A percentile compares a stretch with the other conserved stretches of the same genome.
Evolutionary conservation across 768 basidiomycete species (phyloP).

Genomic region (Daedaleopsis nitida): DNA sequence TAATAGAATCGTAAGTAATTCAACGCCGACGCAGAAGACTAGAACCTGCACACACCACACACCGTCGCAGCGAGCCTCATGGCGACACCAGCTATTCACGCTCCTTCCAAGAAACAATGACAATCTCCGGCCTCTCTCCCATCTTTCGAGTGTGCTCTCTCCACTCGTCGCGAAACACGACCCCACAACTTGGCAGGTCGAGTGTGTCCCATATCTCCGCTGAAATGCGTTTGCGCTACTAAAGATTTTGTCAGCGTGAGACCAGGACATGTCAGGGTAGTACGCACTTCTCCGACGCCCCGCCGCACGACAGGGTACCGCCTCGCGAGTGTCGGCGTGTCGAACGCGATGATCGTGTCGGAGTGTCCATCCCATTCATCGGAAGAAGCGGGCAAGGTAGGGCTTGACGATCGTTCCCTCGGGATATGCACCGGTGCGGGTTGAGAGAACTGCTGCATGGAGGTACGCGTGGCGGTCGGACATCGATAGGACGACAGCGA

Average conservation of each 20-base stretch:
- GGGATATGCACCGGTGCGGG: not conserved
- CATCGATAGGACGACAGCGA: constrained; percentile 7
- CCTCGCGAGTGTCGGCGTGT: not conserved
- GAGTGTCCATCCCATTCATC: not conserved
- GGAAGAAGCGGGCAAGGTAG: not conserved
- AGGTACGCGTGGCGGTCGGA: not conserved
- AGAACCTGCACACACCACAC: too few species aligned
- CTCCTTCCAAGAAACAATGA: not conserved
- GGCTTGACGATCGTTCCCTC: not conserved
- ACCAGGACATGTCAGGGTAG: not conserved
- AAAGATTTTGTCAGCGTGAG: not conserved
- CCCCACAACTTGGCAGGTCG: constrained; percentile 31
- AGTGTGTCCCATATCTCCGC: constrained; percentile 27
- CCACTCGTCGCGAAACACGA: constrained; percentile 24
- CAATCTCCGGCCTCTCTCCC: not conserved
- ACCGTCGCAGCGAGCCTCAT: too few species aligned
- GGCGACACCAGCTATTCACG: not conserved
- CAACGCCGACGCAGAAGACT: too few species aligned
- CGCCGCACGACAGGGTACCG: constrained; percentile 12
- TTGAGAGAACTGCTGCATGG: not conserved
- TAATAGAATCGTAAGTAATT: too few species aligned
- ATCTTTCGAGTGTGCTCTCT: too few species aligned
- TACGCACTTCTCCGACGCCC: constrained; percentile 18
- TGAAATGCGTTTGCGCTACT: constrained; percentile 35
- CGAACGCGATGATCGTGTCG: not conserved